Conservation (phyloP, 345 rosid genomes). For the Moricandia arvensis region DNA sequence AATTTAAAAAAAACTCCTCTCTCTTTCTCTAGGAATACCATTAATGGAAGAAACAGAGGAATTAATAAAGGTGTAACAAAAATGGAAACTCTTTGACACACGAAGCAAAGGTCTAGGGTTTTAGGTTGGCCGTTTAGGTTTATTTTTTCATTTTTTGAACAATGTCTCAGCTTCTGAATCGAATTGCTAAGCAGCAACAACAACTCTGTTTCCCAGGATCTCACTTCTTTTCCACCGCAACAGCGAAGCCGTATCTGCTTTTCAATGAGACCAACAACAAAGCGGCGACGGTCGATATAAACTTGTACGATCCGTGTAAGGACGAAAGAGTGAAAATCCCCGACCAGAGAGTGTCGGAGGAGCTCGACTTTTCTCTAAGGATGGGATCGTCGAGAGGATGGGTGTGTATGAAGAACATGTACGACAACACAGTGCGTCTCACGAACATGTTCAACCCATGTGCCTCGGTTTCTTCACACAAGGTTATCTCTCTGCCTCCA, state of each 20-base stretch:
- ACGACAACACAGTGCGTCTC: background rate
- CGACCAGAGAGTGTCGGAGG: background rate
- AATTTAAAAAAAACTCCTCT: too few relatives aligned
- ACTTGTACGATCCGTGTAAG: background rate
- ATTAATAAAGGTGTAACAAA: too few relatives aligned
- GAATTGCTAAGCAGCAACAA: constrained; percentile 9
- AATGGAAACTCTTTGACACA: too few relatives aligned
- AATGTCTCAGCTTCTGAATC: constrained; percentile 22
- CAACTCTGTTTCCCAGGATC: background rate
- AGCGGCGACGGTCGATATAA: background rate
- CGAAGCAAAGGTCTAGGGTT: background rate
- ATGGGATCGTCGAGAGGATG: background rate
- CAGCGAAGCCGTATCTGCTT: constrained; percentile 17
- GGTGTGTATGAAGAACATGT: background rate
- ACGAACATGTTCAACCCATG: constrained; percentile 13
- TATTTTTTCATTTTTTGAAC: background rate
- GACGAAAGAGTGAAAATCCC: background rate
- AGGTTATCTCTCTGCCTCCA: background rate
- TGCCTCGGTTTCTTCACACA: constrained; percentile 12
- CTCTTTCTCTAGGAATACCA: too few relatives aligned
- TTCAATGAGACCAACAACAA: background rate
- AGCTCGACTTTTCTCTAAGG: background rate
- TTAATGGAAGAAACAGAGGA: too few relatives aligned
- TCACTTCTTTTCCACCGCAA: background rate
- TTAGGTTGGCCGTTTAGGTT: background rate